A percentile compares a stretch with the other conserved stretches of the same genome.
These are phyloP conservation scores for Bondarzewia mesenterica DNA, from an alignment of 1,284 basidiomycete species.

Conservation along the genomic window DNA sequence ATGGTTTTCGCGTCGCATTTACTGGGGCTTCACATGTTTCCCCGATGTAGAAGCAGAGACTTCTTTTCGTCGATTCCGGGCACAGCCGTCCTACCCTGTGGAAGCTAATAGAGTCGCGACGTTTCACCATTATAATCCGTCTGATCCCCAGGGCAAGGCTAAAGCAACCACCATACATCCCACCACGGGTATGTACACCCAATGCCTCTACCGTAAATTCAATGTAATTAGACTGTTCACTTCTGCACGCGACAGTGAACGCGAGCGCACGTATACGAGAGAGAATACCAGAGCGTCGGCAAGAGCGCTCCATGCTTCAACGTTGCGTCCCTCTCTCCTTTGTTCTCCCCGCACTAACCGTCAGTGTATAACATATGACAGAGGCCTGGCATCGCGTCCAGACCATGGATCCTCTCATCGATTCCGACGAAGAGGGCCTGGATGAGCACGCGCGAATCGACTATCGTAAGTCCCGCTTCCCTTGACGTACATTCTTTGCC, in stretches of 20 bases:
- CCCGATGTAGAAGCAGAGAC: conserved; percentile 3
- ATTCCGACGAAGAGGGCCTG: conserved; percentile 62
- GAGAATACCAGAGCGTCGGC: conserved; percentile 6
- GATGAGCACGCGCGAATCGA: conserved; percentile 57
- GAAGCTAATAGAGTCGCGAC: conserved; percentile 11
- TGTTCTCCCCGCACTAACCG: neutral
- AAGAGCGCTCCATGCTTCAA: conserved; percentile 11
- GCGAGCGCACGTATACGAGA: conserved; percentile 8
- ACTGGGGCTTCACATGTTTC: neutral
- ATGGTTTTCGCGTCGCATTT: neutral
- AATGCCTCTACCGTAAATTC: neutral
- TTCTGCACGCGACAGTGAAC: conserved; percentile 5
- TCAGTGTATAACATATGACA: conserved; percentile 23
- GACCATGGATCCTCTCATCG: conserved; percentile 54
- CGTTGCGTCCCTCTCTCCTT: conserved; percentile 5
- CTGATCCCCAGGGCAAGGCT: conserved; percentile 6
- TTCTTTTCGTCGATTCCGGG: conserved; percentile 9
- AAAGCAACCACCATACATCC: conserved; percentile 8
- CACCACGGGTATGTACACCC: conserved; percentile 7
- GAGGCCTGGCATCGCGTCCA: conserved; percentile 65
- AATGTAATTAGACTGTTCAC: conserved; percentile 1
- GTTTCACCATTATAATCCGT: conserved; percentile 15
- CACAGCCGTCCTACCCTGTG: conserved; percentile 11
- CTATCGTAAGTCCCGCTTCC: conserved; percentile 40
- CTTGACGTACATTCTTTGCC: neutral